phyloP scores from a whole-genome alignment of 768 basidiomycete genomes.

The Calocybe indica region DNA sequence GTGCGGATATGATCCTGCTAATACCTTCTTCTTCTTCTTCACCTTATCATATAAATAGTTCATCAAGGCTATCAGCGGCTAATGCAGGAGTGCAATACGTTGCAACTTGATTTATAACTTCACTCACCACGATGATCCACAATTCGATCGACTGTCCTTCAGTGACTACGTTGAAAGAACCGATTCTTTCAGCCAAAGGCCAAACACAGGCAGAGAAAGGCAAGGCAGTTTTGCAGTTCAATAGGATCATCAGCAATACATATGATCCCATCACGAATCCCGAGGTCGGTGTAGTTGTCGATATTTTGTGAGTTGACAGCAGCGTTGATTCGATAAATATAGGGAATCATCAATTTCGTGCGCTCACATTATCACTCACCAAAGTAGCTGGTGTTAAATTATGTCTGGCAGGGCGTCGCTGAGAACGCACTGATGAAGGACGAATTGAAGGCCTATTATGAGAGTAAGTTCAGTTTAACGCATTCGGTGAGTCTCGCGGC shows the following conservation, averaged over 20 bases:
- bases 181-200: neutral
- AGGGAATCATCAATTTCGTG: neutral
- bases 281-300: neutral
- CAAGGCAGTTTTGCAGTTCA: neutral
- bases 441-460: constrained; percentile 10
- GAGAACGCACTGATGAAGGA: constrained; percentile 13
- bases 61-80: too few relatives aligned
- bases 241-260: neutral
- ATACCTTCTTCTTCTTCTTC: too few relatives aligned
- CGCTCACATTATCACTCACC: neutral
- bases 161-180: too few relatives aligned
- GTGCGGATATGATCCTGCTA: too few relatives aligned
- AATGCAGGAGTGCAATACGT: too few relatives aligned
- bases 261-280: neutral
- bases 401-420: constrained; percentile 7
- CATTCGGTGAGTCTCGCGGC: constrained; percentile 4
- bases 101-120: too few relatives aligned
- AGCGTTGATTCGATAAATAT: neutral
- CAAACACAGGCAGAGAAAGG: neutral
- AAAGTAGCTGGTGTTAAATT: neutral
- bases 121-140: too few relatives aligned
- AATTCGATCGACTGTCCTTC: too few relatives aligned
- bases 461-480: constrained; percentile 5
- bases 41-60: too few relatives aligned
- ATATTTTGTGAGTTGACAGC: too few relatives aligned